Evolutionary conservation across 345 rosid species (phyloP), one percentile per base, ranked within the genome.

Genomic region (Eucalyptus microcorys): DNA sequence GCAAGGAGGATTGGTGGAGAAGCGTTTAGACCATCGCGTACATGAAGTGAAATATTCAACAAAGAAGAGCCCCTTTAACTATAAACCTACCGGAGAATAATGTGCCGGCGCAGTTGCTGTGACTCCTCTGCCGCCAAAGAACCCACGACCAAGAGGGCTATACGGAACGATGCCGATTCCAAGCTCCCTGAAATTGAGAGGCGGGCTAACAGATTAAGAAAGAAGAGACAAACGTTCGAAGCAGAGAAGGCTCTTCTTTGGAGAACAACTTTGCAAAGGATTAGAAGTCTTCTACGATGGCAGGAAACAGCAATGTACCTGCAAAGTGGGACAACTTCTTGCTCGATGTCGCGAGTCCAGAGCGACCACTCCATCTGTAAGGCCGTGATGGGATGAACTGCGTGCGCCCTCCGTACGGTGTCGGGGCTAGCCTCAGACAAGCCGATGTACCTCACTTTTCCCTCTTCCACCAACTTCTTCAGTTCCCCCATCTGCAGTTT

Each of bases 401-500:
- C 93, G 87, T 92, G 93, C 5, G 94, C 95, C 64, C 93, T 92
- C 53, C 89, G 90, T 42, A 92, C 86, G 10, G 93, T 92, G 79
- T 92, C 94, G 5, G 89, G 89, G 90, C 93, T 91, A 3, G 96
- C 91, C 89, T 93, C 96, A n/a, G 93, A 93, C 81, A 94, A 84
- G 24, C 94, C 95, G 21, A 91, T 89, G 26, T 91, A 90, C 88
- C 91, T 94, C 9, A 92, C 88, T 89, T 94, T 91, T 84, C 93
- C 94, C 86, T 93, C 94, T 87, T 91, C 92, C 49, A 92, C 92
- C 15, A 92, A 80, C 87, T 92, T 92, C 90, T 92, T 92, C 24
- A 93, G 92, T 83, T 92, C 87, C 89, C 88, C 94, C 64, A 91
- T 87, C 94, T 93, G 66, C 57, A 48, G 48, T 6, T 91, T 85